These are phyloP conservation scores for Naganishia albida DNA, from an alignment of 1,284 basidiomycete species.

Conservation along the genomic window DNA sequence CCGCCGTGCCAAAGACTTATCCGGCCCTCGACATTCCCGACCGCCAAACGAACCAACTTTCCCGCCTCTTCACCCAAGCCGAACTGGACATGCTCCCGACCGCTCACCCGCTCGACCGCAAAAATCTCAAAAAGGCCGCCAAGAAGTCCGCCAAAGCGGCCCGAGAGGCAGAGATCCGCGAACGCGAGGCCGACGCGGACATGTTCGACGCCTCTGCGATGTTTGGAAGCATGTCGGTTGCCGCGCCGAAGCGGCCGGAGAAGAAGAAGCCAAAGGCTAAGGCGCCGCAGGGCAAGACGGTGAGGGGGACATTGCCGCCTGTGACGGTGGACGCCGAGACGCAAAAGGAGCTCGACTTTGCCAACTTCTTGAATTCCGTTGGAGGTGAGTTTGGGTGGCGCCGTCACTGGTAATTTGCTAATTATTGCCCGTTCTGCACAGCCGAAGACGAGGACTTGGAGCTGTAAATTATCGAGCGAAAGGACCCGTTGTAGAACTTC, in stretches of 20 bases:
- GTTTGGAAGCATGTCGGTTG: conserved; percentile 32
- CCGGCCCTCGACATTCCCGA: conserved; percentile 5
- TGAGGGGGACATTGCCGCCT: conserved; percentile 23
- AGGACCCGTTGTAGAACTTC: too few species aligned
- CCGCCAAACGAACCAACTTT: conserved; percentile 15
- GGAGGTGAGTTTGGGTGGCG: conserved; percentile 41
- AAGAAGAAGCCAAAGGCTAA: conserved; percentile 39
- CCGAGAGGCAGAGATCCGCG: conserved; percentile 40
- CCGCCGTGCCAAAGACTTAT: neutral
- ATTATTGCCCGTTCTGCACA: neutral
- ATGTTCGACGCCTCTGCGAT: conserved; percentile 32
- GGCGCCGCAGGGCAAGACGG: conserved; percentile 38
- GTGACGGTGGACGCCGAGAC: conserved; percentile 41
- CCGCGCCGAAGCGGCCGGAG: conserved; percentile 28
- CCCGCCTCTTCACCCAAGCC: conserved; percentile 48
- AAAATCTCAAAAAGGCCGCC: conserved; percentile 45
- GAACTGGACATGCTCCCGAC: conserved; percentile 47
- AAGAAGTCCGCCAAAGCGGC: conserved; percentile 52
- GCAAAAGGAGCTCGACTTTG: conserved; percentile 52
- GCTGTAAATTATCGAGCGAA: too few species aligned
- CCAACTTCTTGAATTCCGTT: conserved; percentile 49
- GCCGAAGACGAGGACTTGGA: conserved; percentile 31
- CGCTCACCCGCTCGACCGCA: conserved; percentile 41
- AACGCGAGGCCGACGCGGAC: conserved; percentile 43
- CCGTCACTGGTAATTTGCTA: conserved; percentile 3